Conservation (phyloP, 169 alveolate genomes). For the Plasmodium relictum region DNA sequence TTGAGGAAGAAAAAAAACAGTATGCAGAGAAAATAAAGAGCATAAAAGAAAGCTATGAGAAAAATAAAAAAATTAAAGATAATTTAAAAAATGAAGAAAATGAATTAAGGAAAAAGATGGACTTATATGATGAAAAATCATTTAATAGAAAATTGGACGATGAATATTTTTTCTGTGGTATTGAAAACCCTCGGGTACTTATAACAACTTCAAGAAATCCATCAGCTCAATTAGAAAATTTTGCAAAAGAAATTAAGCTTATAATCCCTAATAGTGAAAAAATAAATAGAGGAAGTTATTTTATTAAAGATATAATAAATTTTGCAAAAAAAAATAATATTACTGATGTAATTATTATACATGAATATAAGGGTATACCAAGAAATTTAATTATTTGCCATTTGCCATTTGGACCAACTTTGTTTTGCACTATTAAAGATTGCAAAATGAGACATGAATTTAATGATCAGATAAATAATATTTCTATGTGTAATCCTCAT, state of each 20-base stretch:
- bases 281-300: constrained; percentile 97
- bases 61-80: constrained; percentile 91
- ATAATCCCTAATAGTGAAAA: constrained; percentile 96
- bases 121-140: constrained; percentile 90
- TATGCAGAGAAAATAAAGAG: constrained; percentile 90
- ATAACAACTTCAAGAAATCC: constrained; percentile 98
- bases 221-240: constrained; percentile 94
- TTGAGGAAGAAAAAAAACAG: constrained; percentile 92
- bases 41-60: constrained; percentile 92
- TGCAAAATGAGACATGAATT: constrained; percentile 98
- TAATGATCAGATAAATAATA: constrained; percentile 94
- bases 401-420: constrained; percentile 99
- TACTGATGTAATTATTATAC: constrained; percentile 92
- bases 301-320: constrained; percentile 94
- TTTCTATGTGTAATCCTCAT: constrained; percentile 97
- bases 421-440: constrained; percentile 96
- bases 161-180: constrained; percentile 92
- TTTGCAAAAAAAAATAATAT: constrained; percentile 95
- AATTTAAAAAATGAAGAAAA: constrained; percentile 89
- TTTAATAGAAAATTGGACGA: constrained; percentile 93
- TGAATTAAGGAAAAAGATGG: constrained; percentile 86
- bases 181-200: constrained; percentile 95
- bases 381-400: constrained; percentile 98
- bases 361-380: constrained; percentile 95
- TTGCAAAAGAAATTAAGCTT: constrained; percentile 96